Percentiles rank a stretch among this genome's conserved stretches.
Conservation (phyloP, 2,329 filamentous ascomycete genomes). For the Herpotrichia juniperi region DNA sequence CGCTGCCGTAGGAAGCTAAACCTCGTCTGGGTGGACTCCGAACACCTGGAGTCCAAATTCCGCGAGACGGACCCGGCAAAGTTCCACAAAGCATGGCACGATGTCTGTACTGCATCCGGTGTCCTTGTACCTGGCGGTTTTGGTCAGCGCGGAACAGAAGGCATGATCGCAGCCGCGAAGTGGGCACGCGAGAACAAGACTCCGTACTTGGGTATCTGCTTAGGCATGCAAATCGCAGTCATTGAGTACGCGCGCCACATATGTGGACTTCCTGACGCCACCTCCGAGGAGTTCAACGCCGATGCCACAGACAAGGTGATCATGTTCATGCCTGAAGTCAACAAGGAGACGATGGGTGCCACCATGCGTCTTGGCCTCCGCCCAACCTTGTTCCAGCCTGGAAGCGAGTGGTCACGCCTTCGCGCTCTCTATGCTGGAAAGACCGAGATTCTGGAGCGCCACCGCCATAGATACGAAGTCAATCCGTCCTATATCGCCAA, state of each 20-base stretch:
- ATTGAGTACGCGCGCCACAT: slow-evolving; percentile 85
- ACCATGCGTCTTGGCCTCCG: slow-evolving; percentile 86
- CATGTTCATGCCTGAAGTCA: slow-evolving; percentile 91
- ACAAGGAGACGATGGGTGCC: slow-evolving; percentile 77
- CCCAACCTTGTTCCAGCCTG: slow-evolving; percentile 74
- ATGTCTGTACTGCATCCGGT: slow-evolving; percentile 72
- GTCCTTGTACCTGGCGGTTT: slow-evolving; percentile 80
- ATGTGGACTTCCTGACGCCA: slow-evolving; percentile 65
- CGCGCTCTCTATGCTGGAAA: slow-evolving; percentile 72
- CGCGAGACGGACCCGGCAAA: slow-evolving; percentile 68
- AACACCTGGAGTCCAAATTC: slow-evolving; percentile 75
- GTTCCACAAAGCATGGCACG: slow-evolving; percentile 87
- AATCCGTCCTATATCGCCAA: slow-evolving; percentile 77
- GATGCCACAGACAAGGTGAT: slow-evolving; percentile 72
- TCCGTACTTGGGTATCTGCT: slow-evolving; percentile 87
- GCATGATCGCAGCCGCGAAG: slow-evolving; percentile 86
- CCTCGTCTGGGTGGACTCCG: slow-evolving; percentile 83
- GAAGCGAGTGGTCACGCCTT: slow-evolving; percentile 78
- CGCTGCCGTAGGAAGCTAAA: slow-evolving; percentile 79
- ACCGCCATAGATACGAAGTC: slow-evolving; percentile 90
- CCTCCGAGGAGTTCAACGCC: slow-evolving; percentile 63
- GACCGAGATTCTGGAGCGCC: slow-evolving; percentile 67
- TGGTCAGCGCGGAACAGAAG: slow-evolving; percentile 79
- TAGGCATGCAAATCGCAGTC: slow-evolving; percentile 92
- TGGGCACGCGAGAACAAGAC: slow-evolving; percentile 84